phyloP scores from a whole-genome alignment of 2,329 filamentous ascomycete species.

The Xylaria sp. region DNA sequence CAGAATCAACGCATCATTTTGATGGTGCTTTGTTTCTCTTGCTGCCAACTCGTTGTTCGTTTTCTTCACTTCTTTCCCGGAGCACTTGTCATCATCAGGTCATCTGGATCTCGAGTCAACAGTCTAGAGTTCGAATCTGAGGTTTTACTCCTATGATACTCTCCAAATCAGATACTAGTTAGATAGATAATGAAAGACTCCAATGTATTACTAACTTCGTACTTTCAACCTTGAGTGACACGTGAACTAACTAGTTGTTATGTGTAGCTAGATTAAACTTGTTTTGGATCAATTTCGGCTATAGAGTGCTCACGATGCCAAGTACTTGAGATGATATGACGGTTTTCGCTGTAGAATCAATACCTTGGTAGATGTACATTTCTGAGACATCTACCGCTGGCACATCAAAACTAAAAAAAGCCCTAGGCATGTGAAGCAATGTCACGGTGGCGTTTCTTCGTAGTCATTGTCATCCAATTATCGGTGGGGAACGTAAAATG shows the following conservation, averaged over 20 bases:
- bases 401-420: neutral
- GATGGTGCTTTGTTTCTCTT: too few species aligned
- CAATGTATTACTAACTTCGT: slow-evolving; percentile 20
- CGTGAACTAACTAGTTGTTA: neutral
- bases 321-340: neutral
- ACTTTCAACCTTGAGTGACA: slow-evolving; percentile 6
- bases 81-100: slow-evolving; percentile 9
- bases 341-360: neutral
- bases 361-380: neutral
- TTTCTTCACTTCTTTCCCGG: slow-evolving; percentile 1
- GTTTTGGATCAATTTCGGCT: too few species aligned
- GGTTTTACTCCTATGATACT: neutral
- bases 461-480: neutral
- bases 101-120: neutral
- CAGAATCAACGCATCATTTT: too few species aligned
- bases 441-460: neutral
- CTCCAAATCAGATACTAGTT: slow-evolving; percentile 3
- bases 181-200: slow-evolving; percentile 33
- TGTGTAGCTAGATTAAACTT: neutral
- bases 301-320: neutral
- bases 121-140: slow-evolving; percentile 1
- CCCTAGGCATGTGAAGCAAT: neutral
- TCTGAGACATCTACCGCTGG: neutral
- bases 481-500: neutral
- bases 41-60: neutral